Conservation (phyloP, 495 filamentous ascomycete genomes). For the Chaetomium fimeti region DNA sequence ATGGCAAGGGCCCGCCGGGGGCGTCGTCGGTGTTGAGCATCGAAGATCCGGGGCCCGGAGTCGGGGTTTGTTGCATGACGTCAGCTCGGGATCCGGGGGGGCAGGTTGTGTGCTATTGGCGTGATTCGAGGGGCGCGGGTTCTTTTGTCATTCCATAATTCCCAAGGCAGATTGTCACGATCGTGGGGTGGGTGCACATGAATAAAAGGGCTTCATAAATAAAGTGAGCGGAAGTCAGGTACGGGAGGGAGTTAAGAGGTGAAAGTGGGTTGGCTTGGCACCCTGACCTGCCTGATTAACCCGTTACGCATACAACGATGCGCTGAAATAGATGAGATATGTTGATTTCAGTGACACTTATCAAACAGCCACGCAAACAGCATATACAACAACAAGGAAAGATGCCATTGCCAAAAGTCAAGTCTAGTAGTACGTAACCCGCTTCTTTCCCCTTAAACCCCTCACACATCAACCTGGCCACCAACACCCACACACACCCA, state of each 20-base stretch:
- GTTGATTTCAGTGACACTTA: neutral
- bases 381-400: neutral
- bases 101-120: too few species aligned
- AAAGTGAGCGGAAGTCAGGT: neutral
- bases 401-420: neutral
- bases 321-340: neutral
- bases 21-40: neutral
- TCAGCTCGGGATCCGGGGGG: neutral
- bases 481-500: too few species aligned
- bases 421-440: neutral
- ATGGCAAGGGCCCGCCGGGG: neutral
- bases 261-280: neutral
- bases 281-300: neutral
- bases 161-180: too few species aligned
- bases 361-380: neutral
- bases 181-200: too few species aligned
- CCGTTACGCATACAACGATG: neutral
- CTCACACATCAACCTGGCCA: neutral
- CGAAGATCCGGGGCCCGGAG: neutral
- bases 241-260: neutral
- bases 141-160: neutral
- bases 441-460: neutral
- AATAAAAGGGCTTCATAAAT: too few species aligned
- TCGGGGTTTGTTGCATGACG: slow-evolving; percentile 10
- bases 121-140: neutral